Evolutionary conservation across 2,329 filamentous ascomycete genomes (phyloP).

Genomic region (Sordariomycetes sp.): DNA sequence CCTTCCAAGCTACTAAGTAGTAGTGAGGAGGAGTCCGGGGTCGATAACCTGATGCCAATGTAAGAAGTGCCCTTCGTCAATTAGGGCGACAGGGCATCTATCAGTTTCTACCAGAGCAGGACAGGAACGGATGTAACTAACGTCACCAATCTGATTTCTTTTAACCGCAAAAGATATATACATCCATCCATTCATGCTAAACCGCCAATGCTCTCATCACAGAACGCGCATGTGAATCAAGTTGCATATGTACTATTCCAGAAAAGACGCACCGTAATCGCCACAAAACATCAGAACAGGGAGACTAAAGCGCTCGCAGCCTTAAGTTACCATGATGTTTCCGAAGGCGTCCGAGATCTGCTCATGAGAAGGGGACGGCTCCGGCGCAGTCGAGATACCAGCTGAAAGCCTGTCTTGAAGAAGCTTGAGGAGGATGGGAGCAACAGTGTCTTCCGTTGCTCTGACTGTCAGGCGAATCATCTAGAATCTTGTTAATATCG

Average conservation of each 20-base stretch:
- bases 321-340: slow-evolving; percentile 41
- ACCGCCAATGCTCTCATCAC: slow-evolving; percentile 1
- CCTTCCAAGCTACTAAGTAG: no score
- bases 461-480: slow-evolving; percentile 93
- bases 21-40: no score
- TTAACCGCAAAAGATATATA: neutral
- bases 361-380: slow-evolving; percentile 31
- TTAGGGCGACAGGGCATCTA: no score
- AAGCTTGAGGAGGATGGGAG: slow-evolving; percentile 66
- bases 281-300: no score
- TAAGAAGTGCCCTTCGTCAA: no score
- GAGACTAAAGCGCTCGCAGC: no score
- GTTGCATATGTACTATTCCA: neutral
- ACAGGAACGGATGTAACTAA: no score
- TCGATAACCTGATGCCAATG: no score
- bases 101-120: no score
- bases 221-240: neutral
- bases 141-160: neutral
- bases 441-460: slow-evolving; percentile 86
- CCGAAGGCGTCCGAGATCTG: slow-evolving; percentile 48
- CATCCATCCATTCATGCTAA: neutral
- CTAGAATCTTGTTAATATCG: slow-evolving; percentile 31
- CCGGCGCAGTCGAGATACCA: slow-evolving; percentile 31
- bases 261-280: no score
- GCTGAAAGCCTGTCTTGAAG: slow-evolving; percentile 76